phyloP scores from a whole-genome alignment of 2,329 filamentous ascomycete species.

The Diaporthe longicolla region DNA sequence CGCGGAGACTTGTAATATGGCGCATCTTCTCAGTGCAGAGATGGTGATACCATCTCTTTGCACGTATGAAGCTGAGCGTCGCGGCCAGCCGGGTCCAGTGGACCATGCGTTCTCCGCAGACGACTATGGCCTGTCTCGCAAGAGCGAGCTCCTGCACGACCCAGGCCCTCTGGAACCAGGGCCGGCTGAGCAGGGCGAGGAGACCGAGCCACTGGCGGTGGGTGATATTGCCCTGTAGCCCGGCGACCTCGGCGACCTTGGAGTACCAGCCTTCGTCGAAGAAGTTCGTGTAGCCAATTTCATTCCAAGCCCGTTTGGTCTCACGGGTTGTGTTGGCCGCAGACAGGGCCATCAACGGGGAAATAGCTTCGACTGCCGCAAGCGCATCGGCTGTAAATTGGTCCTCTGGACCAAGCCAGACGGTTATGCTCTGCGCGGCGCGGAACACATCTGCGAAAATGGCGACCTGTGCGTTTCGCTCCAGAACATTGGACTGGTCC shows the following conservation, averaged over 20 bases:
- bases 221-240: not conserved
- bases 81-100: constrained; percentile 30
- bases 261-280: constrained; percentile 15
- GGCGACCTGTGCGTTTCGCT: constrained; percentile 43
- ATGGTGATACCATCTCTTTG: constrained; percentile 40
- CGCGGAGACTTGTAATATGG: constrained; percentile 8
- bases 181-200: constrained; percentile 26
- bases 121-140: constrained; percentile 16
- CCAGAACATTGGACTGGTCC: constrained; percentile 43
- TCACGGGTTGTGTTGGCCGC: not conserved
- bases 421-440: not conserved
- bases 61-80: constrained; percentile 29
- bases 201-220: constrained; percentile 27
- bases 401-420: constrained; percentile 26
- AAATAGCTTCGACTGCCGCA: not conserved
- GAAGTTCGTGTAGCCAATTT: constrained; percentile 15
- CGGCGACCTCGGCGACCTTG: not conserved
- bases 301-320: not conserved
- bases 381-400: constrained; percentile 1
- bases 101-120: constrained; percentile 33
- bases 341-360: constrained; percentile 9
- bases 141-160: constrained; percentile 33
- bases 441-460: constrained; percentile 40
- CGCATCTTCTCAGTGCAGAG: constrained; percentile 40
- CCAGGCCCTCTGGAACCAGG: constrained; percentile 35